A percentile compares a stretch with the other conserved stretches of the same genome.
Evolutionary conservation across 345 rosid genomes (phyloP).

Genomic region (Gossypium stocksii): DNA sequence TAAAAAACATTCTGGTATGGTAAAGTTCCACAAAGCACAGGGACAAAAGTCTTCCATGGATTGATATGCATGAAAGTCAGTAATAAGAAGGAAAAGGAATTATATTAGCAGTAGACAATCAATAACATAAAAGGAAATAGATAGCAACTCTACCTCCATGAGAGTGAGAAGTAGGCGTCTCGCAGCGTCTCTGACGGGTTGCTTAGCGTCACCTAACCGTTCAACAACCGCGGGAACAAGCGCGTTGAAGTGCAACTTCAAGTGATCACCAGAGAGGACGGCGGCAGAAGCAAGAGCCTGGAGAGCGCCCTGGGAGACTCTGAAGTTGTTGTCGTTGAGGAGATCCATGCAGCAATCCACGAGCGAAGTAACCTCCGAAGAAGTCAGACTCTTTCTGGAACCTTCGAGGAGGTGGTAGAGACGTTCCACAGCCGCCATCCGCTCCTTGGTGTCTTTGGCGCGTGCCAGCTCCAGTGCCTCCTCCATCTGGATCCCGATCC

Average conservation of each 20-base stretch:
- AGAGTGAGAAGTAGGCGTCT: constrained; percentile 90
- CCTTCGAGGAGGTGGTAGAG: constrained; percentile 87
- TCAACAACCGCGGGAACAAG: constrained; percentile 93
- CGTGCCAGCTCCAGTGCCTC: constrained; percentile 95
- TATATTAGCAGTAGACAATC: background rate
- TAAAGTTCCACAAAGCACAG: background rate
- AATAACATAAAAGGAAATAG: background rate
- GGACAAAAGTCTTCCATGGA: too few species aligned
- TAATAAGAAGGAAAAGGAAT: background rate
- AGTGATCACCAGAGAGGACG: constrained; percentile 89
- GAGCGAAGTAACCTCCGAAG: constrained; percentile 72
- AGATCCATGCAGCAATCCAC: constrained; percentile 98
- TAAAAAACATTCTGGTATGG: background rate
- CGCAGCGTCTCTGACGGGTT: constrained; percentile 94
- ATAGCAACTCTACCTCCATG: constrained; percentile 69
- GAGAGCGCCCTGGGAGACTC: constrained; percentile 90
- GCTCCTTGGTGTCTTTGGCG: constrained; percentile 93
- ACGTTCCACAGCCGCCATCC: constrained; percentile 99
- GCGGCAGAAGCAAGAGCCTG: constrained; percentile 98
- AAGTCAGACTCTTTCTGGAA: constrained; percentile 62
- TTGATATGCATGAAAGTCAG: background rate
- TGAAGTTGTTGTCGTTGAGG: constrained; percentile 87
- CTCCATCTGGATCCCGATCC: constrained; percentile 73
- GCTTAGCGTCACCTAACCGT: constrained; percentile 82
- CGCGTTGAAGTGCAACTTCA: constrained; percentile 88